These are phyloP conservation scores for Torrubiellomyces zombiae DNA, from an alignment of 2,329 filamentous ascomycete species.

Conservation along the genomic window DNA sequence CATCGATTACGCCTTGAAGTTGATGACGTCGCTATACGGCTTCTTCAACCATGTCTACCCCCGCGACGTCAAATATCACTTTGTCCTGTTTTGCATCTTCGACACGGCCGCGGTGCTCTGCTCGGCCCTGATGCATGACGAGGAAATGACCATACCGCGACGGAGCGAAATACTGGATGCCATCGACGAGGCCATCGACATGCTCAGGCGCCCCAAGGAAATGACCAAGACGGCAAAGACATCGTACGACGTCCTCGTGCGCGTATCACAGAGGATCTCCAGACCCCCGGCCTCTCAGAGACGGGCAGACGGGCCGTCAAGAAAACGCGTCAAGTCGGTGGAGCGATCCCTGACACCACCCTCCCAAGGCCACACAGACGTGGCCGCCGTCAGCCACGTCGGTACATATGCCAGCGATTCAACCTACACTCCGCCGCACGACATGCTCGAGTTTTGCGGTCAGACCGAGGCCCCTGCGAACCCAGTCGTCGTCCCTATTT, in stretches of 20 bases:
- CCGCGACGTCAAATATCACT: slow-evolving; percentile 29
- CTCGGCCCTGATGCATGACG: slow-evolving; percentile 33
- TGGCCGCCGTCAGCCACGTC: slow-evolving; percentile 2
- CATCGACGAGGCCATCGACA: slow-evolving; percentile 18
- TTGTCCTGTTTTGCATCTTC: slow-evolving; percentile 32
- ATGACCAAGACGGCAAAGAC: slow-evolving; percentile 15
- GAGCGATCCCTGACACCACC: slow-evolving; percentile 5
- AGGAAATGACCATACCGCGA: slow-evolving; percentile 20
- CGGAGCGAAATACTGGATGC: slow-evolving; percentile 22
- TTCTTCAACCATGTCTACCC: slow-evolving; percentile 28
- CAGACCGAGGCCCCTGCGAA: no score
- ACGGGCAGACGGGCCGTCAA: slow-evolving; percentile 2
- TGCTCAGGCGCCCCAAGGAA: slow-evolving; percentile 15
- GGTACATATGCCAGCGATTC: slow-evolving; percentile 1
- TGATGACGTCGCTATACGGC: slow-evolving; percentile 21
- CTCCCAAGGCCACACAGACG: slow-evolving; percentile 1
- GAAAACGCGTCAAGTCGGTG: slow-evolving; percentile 3
- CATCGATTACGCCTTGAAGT: slow-evolving; percentile 24
- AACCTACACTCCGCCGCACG: slow-evolving; percentile 4
- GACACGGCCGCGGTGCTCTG: slow-evolving; percentile 33
- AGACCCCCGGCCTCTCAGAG: slow-evolving; percentile 1
- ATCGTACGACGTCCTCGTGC: slow-evolving; percentile 15
- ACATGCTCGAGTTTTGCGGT: slow-evolving; percentile 1
- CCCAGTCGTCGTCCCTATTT: slow-evolving; percentile 1
- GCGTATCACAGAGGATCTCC: slow-evolving; percentile 10